These are phyloP conservation scores for Evansstolkia leycettana DNA, from an alignment of 495 filamentous ascomycete species.

Conservation along the genomic window DNA sequence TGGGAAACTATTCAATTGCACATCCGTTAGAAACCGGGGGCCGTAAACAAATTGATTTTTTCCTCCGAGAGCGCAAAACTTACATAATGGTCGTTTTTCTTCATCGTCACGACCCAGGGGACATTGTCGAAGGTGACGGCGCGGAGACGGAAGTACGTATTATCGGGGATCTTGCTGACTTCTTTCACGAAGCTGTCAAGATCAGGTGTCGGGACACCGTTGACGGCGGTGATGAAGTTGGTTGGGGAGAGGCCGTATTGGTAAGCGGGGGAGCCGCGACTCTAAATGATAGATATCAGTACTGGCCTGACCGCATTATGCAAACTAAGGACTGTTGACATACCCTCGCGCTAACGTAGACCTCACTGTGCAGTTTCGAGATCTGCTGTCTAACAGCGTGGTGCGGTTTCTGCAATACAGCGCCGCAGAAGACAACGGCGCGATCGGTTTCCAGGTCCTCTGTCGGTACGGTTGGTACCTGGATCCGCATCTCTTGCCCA, in stretches of 20 bases:
- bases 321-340: constrained; percentile 13
- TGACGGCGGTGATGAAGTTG: constrained; percentile 95
- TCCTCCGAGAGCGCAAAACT: no score
- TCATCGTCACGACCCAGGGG: constrained; percentile 96
- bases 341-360: constrained; percentile 86
- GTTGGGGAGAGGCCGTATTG: constrained; percentile 90
- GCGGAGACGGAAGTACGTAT: constrained; percentile 90
- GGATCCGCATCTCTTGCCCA: constrained; percentile 62
- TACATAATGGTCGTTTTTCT: constrained; percentile 98
- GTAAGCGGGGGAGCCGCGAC: constrained; percentile 74
- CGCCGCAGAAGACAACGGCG: constrained; percentile 89
- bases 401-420: constrained; percentile 84
- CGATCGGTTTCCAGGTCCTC: constrained; percentile 85
- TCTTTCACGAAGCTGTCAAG: constrained; percentile 67
- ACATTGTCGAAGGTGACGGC: constrained; percentile 96
- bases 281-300: constrained; percentile 13
- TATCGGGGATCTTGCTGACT: constrained; percentile 80
- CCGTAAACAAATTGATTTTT: neutral
- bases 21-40: neutral
- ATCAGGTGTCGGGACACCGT: constrained; percentile 71
- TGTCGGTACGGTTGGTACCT: constrained; percentile 77
- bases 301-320: no score
- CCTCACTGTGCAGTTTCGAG: constrained; percentile 84
- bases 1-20: constrained; percentile 52
- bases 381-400: constrained; percentile 97